These are phyloP conservation scores for Fusarium goolgardi DNA, from an alignment of 2,329 filamentous ascomycete species.

Conservation along the genomic window DNA sequence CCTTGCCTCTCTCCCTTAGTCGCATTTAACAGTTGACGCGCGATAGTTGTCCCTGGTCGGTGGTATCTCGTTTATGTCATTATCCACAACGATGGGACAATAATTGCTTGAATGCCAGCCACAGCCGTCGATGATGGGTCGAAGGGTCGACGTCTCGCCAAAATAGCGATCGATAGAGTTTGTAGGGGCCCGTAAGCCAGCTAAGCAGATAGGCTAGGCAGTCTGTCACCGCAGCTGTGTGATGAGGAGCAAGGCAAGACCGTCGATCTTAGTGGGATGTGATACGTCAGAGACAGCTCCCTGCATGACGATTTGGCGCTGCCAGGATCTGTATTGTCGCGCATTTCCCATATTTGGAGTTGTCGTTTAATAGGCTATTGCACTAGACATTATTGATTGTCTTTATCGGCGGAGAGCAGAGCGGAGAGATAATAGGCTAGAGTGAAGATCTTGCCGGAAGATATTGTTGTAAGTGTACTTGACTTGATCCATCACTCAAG, in stretches of 20 bases:
- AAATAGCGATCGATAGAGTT: conserved; percentile 24
- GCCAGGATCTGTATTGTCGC: background rate
- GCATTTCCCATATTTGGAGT: conserved; percentile 15
- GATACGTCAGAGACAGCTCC: conserved; percentile 33
- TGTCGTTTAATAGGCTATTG: background rate
- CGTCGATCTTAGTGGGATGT: conserved; percentile 27
- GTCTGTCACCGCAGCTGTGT: background rate
- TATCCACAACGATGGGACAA: conserved; percentile 10
- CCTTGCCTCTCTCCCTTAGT: background rate
- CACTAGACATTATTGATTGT: background rate
- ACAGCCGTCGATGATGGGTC: conserved; percentile 4
- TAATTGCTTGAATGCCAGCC: background rate
- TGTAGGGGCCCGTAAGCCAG: background rate
- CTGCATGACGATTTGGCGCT: background rate
- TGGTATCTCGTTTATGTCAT: conserved; percentile 11
- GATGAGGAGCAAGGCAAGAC: conserved; percentile 10
- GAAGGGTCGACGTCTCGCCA: conserved; percentile 2
- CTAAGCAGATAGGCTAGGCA: background rate
- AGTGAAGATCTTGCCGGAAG: background rate
- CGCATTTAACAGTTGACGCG: conserved; percentile 1
- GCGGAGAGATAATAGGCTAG: background rate
- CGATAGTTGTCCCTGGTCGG: background rate
- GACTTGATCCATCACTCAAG: too few relatives aligned
- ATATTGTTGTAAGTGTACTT: background rate
- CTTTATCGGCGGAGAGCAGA: background rate